phyloP scores from a whole-genome alignment of 2,329 filamentous ascomycete genomes.

The Chlorencoelia australis region DNA sequence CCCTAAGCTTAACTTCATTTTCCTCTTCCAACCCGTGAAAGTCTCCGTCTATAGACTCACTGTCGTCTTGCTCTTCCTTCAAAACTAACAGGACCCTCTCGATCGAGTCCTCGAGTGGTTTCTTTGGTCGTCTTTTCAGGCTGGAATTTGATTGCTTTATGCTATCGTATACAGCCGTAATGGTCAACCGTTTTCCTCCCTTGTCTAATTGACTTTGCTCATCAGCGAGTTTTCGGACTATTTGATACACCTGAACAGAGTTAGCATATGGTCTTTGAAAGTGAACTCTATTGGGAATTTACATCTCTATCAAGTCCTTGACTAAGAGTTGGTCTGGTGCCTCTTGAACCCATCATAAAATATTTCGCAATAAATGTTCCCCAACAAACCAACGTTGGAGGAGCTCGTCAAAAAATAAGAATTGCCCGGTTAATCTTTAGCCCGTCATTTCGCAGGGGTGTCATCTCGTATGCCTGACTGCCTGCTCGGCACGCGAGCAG shows the following conservation, averaged over 20 bases:
- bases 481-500: slow-evolving; percentile 5
- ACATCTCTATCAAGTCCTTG: slow-evolving; percentile 55
- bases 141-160: slow-evolving; percentile 84
- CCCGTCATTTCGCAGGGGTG: no score
- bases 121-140: slow-evolving; percentile 72
- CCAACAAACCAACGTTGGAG: no score
- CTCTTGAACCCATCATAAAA: slow-evolving; percentile 26
- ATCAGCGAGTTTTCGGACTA: slow-evolving; percentile 67
- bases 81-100: slow-evolving; percentile 70
- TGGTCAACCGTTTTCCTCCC: slow-evolving; percentile 40
- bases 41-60: slow-evolving; percentile 38
- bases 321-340: slow-evolving; percentile 37
- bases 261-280: slow-evolving; percentile 4
- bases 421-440: no score
- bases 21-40: slow-evolving; percentile 37
- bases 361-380: no score
- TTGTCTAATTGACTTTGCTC: slow-evolving; percentile 45
- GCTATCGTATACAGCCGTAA: slow-evolving; percentile 60
- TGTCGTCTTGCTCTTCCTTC: slow-evolving; percentile 39
- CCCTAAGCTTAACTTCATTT: no score
- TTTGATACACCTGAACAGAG: slow-evolving; percentile 54
- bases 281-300: slow-evolving; percentile 5
- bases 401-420: no score
- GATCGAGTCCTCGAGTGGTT: slow-evolving; percentile 72
- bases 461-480: no score